These are phyloP conservation scores for Hordeum vulgare DNA, from an alignment of 176 grass and related monocot genomes.

Conservation along the genomic window DNA sequence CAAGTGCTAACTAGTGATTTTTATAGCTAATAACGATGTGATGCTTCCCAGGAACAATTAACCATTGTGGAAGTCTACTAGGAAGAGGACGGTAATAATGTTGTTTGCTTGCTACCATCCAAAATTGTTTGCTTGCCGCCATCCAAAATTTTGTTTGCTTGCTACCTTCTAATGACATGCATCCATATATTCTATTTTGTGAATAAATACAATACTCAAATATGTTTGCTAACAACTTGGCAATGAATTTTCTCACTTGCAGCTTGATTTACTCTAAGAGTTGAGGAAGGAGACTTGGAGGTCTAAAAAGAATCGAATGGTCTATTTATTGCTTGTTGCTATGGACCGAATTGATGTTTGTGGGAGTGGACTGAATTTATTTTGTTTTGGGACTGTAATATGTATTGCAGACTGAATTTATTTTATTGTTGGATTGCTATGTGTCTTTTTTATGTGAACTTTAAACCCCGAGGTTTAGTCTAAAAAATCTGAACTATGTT, in stretches of 20 bases:
- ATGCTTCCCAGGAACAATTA: not conserved
- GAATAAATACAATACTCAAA: too few species aligned
- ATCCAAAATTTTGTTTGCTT: not conserved
- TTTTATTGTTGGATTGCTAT: too few species aligned
- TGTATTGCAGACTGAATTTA: not conserved
- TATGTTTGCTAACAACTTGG: not conserved
- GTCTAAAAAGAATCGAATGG: not conserved
- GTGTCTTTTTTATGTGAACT: too few species aligned
- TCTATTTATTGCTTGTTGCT: not conserved
- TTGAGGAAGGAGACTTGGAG: too few species aligned
- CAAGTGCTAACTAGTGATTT: not conserved
- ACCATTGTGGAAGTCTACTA: not conserved
- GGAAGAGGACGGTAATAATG: not conserved
- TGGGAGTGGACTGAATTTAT: not conserved
- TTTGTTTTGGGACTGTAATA: not conserved
- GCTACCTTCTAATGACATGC: not conserved
- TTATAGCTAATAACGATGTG: not conserved
- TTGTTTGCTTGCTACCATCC: too few species aligned
- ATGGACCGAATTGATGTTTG: not conserved
- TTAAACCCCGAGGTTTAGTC: too few species aligned
- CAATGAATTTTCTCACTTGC: not conserved
- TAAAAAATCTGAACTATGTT: too few species aligned
- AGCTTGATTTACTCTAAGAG: not conserved
- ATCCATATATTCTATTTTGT: not conserved
- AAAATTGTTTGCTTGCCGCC: not conserved